phyloP scores from a whole-genome alignment of 2,329 filamentous ascomycete genomes.

The Neospermospora avenae region DNA sequence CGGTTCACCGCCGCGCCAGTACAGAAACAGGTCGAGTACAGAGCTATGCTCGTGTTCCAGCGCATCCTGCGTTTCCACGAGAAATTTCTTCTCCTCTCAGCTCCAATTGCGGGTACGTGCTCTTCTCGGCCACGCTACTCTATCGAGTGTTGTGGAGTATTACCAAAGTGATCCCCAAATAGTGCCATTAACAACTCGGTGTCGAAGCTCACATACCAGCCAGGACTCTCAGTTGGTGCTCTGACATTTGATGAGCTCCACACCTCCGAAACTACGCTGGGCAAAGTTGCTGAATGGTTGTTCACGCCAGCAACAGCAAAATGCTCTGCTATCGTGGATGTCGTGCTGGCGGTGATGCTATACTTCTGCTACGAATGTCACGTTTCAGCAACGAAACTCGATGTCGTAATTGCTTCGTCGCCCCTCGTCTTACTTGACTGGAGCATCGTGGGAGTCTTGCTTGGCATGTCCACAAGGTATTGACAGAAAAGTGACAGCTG shows the following conservation, averaged over 20 bases:
- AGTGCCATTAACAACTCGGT: background rate
- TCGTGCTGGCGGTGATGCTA: slow-evolving; percentile 9
- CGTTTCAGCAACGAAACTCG: slow-evolving; percentile 1
- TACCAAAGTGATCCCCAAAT: background rate
- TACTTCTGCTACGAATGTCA: slow-evolving; percentile 7
- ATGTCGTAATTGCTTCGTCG: background rate
- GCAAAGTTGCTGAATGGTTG: slow-evolving; percentile 6
- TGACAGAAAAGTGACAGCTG: slow-evolving; percentile 4
- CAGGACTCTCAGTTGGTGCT: slow-evolving; percentile 1
- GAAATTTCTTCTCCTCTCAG: slow-evolving; percentile 5
- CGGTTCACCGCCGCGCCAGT: background rate
- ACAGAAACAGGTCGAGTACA: slow-evolving; percentile 9
- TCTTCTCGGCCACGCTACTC: background rate
- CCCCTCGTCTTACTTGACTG: background rate
- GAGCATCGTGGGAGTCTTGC: background rate
- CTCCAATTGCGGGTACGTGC: background rate
- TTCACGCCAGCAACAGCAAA: slow-evolving; percentile 1
- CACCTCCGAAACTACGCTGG: slow-evolving; percentile 4
- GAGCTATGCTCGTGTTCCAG: slow-evolving; percentile 6
- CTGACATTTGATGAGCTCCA: slow-evolving; percentile 3
- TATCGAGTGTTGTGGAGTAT: background rate
- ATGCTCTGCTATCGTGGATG: background rate
- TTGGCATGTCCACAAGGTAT: background rate
- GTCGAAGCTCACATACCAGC: background rate
- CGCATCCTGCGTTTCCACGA: slow-evolving; percentile 3